Conservation (phyloP, 2,329 filamentous ascomycete genomes). For the Grosmannia serpens region DNA sequence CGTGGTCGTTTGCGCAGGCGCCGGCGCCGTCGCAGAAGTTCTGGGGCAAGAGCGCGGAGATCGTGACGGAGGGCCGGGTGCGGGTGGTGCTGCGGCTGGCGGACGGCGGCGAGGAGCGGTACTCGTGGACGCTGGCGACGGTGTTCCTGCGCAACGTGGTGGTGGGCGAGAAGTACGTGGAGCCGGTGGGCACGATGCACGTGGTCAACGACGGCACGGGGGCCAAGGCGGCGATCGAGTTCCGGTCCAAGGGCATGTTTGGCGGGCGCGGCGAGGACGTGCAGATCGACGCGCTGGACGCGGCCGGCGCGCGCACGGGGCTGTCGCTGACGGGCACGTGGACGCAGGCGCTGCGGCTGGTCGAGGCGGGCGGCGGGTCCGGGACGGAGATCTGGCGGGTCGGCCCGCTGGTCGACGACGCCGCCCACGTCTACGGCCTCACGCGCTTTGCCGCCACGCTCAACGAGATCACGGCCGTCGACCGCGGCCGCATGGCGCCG, state of each 20-base stretch:
- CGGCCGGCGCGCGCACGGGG: conserved; percentile 52
- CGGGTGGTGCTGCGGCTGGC: conserved; percentile 58
- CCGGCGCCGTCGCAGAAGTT: conserved; percentile 91
- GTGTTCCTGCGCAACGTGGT: conserved; percentile 93
- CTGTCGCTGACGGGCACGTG: conserved; percentile 70
- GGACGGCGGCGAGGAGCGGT: conserved; percentile 61
- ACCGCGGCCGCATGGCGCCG: conserved; percentile 60
- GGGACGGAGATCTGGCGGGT: conserved; percentile 67
- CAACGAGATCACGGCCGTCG: conserved; percentile 78
- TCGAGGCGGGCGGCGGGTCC: conserved; percentile 38
- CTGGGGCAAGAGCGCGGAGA: conserved; percentile 93
- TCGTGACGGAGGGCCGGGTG: conserved; percentile 82
- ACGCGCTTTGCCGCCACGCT: conserved; percentile 76
- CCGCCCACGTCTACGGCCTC: conserved; percentile 73
- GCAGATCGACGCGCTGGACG: conserved; percentile 58
- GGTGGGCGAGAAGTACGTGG: conserved; percentile 94
- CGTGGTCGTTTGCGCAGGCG: conserved; percentile 81
- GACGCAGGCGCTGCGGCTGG: conserved; percentile 62
- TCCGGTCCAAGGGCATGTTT: conserved; percentile 95
- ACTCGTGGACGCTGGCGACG: conserved; percentile 79
- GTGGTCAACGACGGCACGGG: conserved; percentile 76
- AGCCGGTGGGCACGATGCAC: conserved; percentile 84
- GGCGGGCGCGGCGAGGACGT: conserved; percentile 89
- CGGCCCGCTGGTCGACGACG: conserved; percentile 66
- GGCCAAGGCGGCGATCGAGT: conserved; percentile 74